phyloP scores from a whole-genome alignment of 192 early-diverging fungal species.

The Dimargaris cristalligena region DNA sequence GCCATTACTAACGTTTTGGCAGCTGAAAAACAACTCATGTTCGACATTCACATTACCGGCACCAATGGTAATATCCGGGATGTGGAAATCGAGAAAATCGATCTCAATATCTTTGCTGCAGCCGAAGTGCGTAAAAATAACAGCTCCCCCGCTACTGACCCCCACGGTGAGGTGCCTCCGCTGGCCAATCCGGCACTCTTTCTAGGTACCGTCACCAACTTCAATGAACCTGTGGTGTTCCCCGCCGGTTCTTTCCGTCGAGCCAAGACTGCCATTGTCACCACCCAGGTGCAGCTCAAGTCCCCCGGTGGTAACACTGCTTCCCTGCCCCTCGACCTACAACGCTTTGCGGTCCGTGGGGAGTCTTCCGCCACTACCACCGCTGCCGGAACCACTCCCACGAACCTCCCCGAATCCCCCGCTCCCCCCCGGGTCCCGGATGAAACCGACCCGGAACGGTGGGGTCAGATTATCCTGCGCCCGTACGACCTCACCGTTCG shows the following conservation, averaged over 20 bases:
- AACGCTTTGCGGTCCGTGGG: not conserved
- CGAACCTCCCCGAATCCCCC: not conserved
- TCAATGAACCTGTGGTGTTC: constrained; percentile 14
- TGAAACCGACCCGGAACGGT: constrained; percentile 21
- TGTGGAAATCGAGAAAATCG: constrained; percentile 32
- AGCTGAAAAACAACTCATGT: constrained; percentile 48
- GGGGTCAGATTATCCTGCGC: constrained; percentile 22
- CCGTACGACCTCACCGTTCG: constrained; percentile 33
- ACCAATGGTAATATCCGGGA: constrained; percentile 40
- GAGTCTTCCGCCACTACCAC: not conserved
- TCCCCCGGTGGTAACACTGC: not conserved
- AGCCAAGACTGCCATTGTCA: constrained; percentile 1
- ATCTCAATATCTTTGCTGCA: constrained; percentile 48
- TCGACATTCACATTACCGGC: constrained; percentile 39
- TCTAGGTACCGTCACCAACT: constrained; percentile 11
- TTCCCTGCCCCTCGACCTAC: not conserved
- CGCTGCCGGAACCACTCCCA: not conserved
- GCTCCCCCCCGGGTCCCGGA: constrained; percentile 11
- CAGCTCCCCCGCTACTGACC: constrained; percentile 6
- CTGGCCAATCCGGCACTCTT: constrained; percentile 11
- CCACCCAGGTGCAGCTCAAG: constrained; percentile 8
- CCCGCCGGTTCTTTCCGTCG: constrained; percentile 9
- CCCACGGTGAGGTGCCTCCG: not conserved
- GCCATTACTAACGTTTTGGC: constrained; percentile 38
- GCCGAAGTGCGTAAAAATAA: constrained; percentile 19